Evolutionary conservation across 2,329 filamentous ascomycete species (phyloP).

Genomic region (Trichoderma sp.): DNA sequence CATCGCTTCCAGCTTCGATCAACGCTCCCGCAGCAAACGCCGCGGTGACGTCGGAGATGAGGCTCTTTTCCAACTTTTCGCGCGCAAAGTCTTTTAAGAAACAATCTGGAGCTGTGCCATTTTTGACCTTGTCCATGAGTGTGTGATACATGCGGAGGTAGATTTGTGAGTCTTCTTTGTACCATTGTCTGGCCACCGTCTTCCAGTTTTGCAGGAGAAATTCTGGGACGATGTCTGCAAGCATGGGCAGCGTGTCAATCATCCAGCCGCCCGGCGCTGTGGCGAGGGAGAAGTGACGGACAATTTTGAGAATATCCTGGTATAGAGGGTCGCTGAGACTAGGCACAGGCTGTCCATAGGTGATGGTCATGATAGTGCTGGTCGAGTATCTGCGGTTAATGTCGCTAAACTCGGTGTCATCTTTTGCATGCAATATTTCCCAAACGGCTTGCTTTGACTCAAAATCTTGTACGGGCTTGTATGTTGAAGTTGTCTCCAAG

Average conservation of each 20-base stretch:
- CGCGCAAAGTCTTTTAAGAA: conserved; percentile 27
- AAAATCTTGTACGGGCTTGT: conserved; percentile 27
- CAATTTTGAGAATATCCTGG: conserved; percentile 24
- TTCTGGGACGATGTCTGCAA: conserved; percentile 6
- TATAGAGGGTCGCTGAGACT: conserved; percentile 27
- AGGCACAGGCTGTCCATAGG: conserved; percentile 7
- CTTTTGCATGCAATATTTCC: conserved; percentile 11
- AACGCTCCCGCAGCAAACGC: conserved; percentile 24
- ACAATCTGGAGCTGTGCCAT: conserved; percentile 24
- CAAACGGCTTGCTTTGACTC: conserved; percentile 26
- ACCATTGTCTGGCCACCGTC: conserved; percentile 16
- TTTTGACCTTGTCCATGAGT: conserved; percentile 19
- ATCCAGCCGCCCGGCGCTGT: conserved; percentile 12
- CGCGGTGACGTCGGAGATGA: conserved; percentile 24
- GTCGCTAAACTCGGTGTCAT: conserved; percentile 22
- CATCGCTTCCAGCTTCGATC: conserved; percentile 29
- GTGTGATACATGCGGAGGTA: conserved; percentile 26
- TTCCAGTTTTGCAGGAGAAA: conserved; percentile 17
- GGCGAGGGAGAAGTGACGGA: conserved; percentile 23
- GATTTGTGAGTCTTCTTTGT: conserved; percentile 26
- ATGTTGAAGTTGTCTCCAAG: conserved; percentile 21
- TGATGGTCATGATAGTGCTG: conserved; percentile 25
- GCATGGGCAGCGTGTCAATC: conserved; percentile 19
- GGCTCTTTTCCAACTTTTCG: conserved; percentile 23
- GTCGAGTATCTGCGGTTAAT: conserved; percentile 28